Evolutionary conservation across 2,329 filamentous ascomycete genomes (phyloP), one percentile per base, ranked within the genome.

Genomic region (Claviceps citrina): DNA sequence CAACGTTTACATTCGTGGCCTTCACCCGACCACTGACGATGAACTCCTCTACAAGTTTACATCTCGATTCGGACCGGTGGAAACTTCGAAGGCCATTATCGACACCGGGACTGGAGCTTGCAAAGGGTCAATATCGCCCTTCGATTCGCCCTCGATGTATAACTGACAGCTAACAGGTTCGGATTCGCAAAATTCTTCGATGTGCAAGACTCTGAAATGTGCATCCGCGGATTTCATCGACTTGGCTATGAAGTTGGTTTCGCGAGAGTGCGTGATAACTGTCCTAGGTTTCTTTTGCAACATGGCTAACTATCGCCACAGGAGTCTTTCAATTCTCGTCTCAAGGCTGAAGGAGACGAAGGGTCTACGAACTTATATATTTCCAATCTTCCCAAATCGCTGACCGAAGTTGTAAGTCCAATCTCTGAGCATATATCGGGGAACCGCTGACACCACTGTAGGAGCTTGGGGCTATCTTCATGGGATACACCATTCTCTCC

Each of bases 1-100:
- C 47, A 98, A 98, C 54, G 89, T 98, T 48, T 98, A 98, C 67
- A 95, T 98, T 47, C 84, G 91, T 45, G 93, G 93, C 15, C 79
- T 98, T 46, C 83, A 93, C 47, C 89, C 91, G 0, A 89, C 93
- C 51, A 98, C 89, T 0, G 91, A 93, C 36, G 91, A 98, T 54
- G 83, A 93, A 37, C 80, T 93, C 56, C 68, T 98, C 15, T 73
- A 82, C 51, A 70, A 71, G 32, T 96, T 91, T 63, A 81, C 89
- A 32, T 70, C 76, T 50, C 83, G 89, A 38, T 98, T 96, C 55
- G 93, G 91, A 31, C 78, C 81, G 44, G 91, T 98, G 43, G 85
- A 94, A 64, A 93, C 87, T 48, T 95, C 86, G 54, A 98, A 98
- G 70, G 91, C 93, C 12, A 98, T 98, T 63, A 93, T 98, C 54